Evolutionary conservation across 2,329 filamentous ascomycete species (phyloP), one percentile per base, ranked within the genome.

Genomic region (Xylariaceae sp.): DNA sequence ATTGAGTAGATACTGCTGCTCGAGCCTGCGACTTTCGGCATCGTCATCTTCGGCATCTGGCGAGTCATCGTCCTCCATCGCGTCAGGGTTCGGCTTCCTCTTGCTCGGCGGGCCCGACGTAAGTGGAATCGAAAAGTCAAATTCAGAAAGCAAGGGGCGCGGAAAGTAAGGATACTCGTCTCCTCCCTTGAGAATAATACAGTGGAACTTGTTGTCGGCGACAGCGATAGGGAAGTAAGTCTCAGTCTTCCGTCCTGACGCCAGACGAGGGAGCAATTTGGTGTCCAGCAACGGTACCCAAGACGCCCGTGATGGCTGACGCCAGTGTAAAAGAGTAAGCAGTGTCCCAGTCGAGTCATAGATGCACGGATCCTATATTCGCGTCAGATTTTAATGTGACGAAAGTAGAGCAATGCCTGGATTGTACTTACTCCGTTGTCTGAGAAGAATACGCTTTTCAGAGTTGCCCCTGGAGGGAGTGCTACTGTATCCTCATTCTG

Each of bases 251-350:
- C 86, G 85, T 22, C 94, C 94, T 2, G 84, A 85, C 0, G 89
- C 87, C 3, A 96, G 80, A 57, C 94, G 90, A 1, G 89, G 80
- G 10, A 99, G 78, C 36, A 87, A 83, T 54, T 81, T 89, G 0
- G 95, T 99, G 71, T 99, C 92, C 2, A 99, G 81, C 2, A 99
- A 79, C 1, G 94, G 94, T 2, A 95, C 84, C 94, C 94, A 99
- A 55, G 82, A 85, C 9, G 92, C 94, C 66, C 94, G 87, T 3
- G 88, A 89, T 0, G 86, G 86, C 19, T 80, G 86, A 8, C 94
- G 86, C 94, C 94, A 99, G 72, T 96, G 92, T 42, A 95, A 79
- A 2, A 97, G 80, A 1, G 92, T 87, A 12, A 97, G 79, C 1
- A 99, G 77, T 0, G 92, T 90, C 39, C 95, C 94, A 1, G 89